These are phyloP conservation scores for Lactarius akahatsu DNA, from an alignment of 768 basidiomycete genomes.

Conservation along the genomic window DNA sequence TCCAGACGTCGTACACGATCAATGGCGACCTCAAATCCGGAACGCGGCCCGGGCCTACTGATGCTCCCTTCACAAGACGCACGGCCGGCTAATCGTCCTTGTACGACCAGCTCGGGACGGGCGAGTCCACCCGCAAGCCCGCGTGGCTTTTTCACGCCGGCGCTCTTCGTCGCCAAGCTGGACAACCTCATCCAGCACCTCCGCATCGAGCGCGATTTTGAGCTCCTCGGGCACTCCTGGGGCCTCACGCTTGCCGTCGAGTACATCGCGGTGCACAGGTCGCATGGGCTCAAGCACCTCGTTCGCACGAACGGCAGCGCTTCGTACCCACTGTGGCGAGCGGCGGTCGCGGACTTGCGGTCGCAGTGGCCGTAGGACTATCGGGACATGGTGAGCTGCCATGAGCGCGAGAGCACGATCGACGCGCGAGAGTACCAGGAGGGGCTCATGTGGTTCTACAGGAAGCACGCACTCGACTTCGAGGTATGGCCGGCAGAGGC, in stretches of 20 bases:
- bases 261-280: slow-evolving; percentile 32
- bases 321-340: slow-evolving; percentile 35
- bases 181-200: slow-evolving; percentile 44
- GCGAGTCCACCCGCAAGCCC: slow-evolving; percentile 52
- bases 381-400: too few relatives aligned
- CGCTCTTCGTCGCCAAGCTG: slow-evolving; percentile 54
- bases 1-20: slow-evolving; percentile 19
- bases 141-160: slow-evolving; percentile 48
- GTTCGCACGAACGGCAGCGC: slow-evolving; percentile 35
- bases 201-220: slow-evolving; percentile 44
- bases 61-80: slow-evolving; percentile 15
- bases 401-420: too few relatives aligned
- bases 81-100: background rate
- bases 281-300: slow-evolving; percentile 37
- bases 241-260: slow-evolving; percentile 47
- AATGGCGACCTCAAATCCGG: slow-evolving; percentile 10
- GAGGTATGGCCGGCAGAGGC: slow-evolving; percentile 36
- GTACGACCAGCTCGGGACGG: slow-evolving; percentile 51
- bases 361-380: background rate
- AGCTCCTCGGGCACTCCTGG: slow-evolving; percentile 45
- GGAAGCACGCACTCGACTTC: slow-evolving; percentile 33
- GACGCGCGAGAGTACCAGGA: slow-evolving; percentile 35
- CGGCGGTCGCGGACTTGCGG: background rate
- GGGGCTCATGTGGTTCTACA: slow-evolving; percentile 33
- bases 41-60: background rate